phyloP scores from a whole-genome alignment of 371 early-diverging fungal species.

The Mortierella polycephala region DNA sequence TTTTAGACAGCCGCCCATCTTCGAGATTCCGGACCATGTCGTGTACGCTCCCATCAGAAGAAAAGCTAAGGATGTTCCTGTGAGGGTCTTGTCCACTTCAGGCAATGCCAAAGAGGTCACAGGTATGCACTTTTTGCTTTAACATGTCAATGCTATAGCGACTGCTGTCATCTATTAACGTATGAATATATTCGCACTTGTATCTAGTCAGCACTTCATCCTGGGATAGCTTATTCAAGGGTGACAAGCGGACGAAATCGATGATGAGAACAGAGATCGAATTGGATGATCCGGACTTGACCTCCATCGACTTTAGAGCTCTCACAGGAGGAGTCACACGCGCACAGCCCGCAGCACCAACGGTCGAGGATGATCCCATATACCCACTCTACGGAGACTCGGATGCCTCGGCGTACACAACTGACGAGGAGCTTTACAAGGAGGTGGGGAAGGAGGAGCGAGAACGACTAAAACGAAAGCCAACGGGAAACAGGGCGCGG shows the following conservation, averaged over 20 bases:
- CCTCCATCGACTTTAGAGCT: slow-evolving; percentile 28
- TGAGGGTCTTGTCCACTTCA: slow-evolving; percentile 11
- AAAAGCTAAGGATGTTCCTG: slow-evolving; percentile 27
- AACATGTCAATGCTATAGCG: not conserved
- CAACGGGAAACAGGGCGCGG: not conserved
- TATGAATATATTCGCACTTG: not conserved
- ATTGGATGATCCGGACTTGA: slow-evolving; percentile 11
- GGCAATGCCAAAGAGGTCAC: not conserved
- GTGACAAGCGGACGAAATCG: not conserved
- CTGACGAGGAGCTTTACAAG: slow-evolving; percentile 42
- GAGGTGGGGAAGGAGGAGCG: slow-evolving; percentile 24
- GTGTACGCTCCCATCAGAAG: slow-evolving; percentile 35
- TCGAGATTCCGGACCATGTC: slow-evolving; percentile 18
- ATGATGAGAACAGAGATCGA: slow-evolving; percentile 12
- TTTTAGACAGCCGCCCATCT: slow-evolving; percentile 25
- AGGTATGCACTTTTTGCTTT: not conserved
- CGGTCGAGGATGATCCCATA: slow-evolving; percentile 46
- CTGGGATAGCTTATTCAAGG: slow-evolving; percentile 34
- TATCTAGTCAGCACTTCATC: slow-evolving; percentile 8
- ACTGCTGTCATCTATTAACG: not conserved
- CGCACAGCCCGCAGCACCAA: not conserved
- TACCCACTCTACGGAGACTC: slow-evolving; percentile 66
- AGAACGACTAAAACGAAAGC: slow-evolving; percentile 3
- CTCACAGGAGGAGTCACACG: slow-evolving; percentile 3
- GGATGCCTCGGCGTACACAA: slow-evolving; percentile 55